Percentiles rank a stretch among this genome's conserved stretches.
Evolutionary conservation across 768 basidiomycete species (phyloP).

Genomic region (Trametes meyenii): DNA sequence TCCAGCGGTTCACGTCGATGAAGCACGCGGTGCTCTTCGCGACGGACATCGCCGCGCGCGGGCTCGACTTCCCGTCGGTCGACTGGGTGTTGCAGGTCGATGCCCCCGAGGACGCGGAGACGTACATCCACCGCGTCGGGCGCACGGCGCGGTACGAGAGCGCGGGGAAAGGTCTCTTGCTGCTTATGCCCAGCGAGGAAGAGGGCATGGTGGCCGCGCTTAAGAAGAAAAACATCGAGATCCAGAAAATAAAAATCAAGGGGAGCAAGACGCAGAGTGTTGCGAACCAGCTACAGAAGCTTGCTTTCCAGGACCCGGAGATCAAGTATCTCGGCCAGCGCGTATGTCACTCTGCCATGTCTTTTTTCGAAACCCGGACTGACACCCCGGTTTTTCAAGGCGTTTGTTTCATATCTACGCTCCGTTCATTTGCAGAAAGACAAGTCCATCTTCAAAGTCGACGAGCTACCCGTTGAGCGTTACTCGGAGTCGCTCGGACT

Average conservation of each 20-base stretch:
- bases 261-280: conserved; percentile 85
- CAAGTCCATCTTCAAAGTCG: conserved; percentile 88
- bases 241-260: conserved; percentile 85
- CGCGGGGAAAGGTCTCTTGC: conserved; percentile 80
- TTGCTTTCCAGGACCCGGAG: conserved; percentile 94
- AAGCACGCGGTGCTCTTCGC: conserved; percentile 89
- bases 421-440: conserved; percentile 93
- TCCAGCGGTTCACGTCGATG: conserved; percentile 79
- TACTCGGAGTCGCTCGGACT: conserved; percentile 91
- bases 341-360: conserved; percentile 47
- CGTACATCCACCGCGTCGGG: conserved; percentile 96
- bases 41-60: conserved; percentile 95
- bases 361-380: not conserved
- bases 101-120: conserved; percentile 96
- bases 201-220: conserved; percentile 82
- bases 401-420: conserved; percentile 94
- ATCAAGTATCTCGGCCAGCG: conserved; percentile 96
- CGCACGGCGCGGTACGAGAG: conserved; percentile 93
- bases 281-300: conserved; percentile 85
- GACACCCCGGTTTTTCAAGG: conserved; percentile 47
- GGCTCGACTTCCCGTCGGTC: conserved; percentile 93
- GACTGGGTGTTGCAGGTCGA: conserved; percentile 98
- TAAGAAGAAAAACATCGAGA: conserved; percentile 67
- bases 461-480: conserved; percentile 76
- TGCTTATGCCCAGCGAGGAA: conserved; percentile 90